Conservation (phyloP, 129 eudicot genomes). For the Sambucus nigra region DNA sequence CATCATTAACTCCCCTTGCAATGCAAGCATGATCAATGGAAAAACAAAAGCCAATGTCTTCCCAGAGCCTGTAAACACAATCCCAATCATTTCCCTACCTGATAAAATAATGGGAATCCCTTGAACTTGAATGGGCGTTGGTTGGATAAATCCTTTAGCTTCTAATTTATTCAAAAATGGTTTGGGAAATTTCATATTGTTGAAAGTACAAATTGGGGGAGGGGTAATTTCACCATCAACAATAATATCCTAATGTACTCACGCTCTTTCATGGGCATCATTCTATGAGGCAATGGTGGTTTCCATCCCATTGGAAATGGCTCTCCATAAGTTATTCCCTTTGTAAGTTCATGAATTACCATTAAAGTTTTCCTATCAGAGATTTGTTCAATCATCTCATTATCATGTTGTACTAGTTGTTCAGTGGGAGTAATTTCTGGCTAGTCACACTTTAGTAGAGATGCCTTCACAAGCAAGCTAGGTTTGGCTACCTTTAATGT, state of each 20-base stretch:
- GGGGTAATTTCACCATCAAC: slow-evolving; percentile 82
- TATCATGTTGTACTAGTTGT: slow-evolving; percentile 58
- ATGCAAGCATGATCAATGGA: slow-evolving; percentile 66
- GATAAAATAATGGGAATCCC: slow-evolving; percentile 73
- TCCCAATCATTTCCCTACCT: slow-evolving; percentile 82
- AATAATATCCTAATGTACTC: slow-evolving; percentile 51
- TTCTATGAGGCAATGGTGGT: slow-evolving; percentile 50
- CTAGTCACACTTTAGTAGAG: slow-evolving; percentile 64
- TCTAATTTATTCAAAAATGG: slow-evolving; percentile 50
- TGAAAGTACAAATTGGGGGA: slow-evolving; percentile 63
- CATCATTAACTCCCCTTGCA: slow-evolving; percentile 83
- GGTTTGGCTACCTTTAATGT: slow-evolving; percentile 46
- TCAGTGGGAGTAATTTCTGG: slow-evolving; percentile 64
- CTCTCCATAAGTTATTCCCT: slow-evolving; percentile 59
- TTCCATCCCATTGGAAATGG: slow-evolving; percentile 75
- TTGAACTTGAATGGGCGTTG: slow-evolving; percentile 84
- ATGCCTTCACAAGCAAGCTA: slow-evolving; percentile 61
- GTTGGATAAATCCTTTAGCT: slow-evolving; percentile 68
- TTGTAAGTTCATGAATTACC: slow-evolving; percentile 73
- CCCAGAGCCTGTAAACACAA: slow-evolving; percentile 80
- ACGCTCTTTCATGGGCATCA: slow-evolving; percentile 49
- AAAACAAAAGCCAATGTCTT: slow-evolving; percentile 70
- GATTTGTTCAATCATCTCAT: slow-evolving; percentile 68
- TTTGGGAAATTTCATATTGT: slow-evolving; percentile 74
- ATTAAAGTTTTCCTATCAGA: slow-evolving; percentile 53